Conservation (phyloP, 192 early-diverging fungal species). For the Backusella australiensis region DNA sequence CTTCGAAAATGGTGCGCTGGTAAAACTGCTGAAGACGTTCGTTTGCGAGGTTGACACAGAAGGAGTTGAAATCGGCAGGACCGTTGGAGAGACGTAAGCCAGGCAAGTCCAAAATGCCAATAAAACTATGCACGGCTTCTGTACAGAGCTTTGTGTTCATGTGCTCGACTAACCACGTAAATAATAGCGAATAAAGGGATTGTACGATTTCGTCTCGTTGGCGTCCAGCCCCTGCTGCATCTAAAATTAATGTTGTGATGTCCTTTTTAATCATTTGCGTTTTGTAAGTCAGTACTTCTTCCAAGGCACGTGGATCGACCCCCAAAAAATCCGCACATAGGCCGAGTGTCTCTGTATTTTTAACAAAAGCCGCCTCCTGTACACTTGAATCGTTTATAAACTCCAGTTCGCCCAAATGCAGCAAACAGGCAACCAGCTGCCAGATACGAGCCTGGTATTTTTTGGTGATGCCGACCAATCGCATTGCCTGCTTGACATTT, state of each 20-base stretch:
- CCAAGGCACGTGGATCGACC: conserved; percentile 65
- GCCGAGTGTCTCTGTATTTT: conserved; percentile 73
- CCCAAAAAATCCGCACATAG: conserved; percentile 82
- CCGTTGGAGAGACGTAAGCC: conserved; percentile 59
- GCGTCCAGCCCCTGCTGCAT: conserved; percentile 62
- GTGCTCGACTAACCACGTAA: conserved; percentile 83
- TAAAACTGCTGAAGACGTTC: conserved; percentile 83
- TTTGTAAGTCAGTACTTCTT: conserved; percentile 77
- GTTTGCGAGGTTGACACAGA: conserved; percentile 63
- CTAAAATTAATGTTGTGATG: conserved; percentile 79
- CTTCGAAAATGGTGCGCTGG: conserved; percentile 70
- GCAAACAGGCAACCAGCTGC: conserved; percentile 78
- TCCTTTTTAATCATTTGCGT: conserved; percentile 81
- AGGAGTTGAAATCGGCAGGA: conserved; percentile 62
- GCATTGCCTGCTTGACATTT: conserved; percentile 76
- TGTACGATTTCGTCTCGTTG: conserved; percentile 74
- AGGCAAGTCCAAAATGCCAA: conserved; percentile 84
- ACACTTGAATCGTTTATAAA: conserved; percentile 70
- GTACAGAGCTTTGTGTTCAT: conserved; percentile 79
- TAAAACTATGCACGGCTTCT: conserved; percentile 67
- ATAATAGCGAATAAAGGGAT: conserved; percentile 80
- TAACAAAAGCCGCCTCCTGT: conserved; percentile 74
- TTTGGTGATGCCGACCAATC: conserved; percentile 79
- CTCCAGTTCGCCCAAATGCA: conserved; percentile 86
- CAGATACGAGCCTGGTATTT: conserved; percentile 85